Percentiles rank a stretch among this genome's conserved stretches.
Evolutionary conservation across 441 rosid genomes (phyloP).

Genomic region (Mallotus japonicus): DNA sequence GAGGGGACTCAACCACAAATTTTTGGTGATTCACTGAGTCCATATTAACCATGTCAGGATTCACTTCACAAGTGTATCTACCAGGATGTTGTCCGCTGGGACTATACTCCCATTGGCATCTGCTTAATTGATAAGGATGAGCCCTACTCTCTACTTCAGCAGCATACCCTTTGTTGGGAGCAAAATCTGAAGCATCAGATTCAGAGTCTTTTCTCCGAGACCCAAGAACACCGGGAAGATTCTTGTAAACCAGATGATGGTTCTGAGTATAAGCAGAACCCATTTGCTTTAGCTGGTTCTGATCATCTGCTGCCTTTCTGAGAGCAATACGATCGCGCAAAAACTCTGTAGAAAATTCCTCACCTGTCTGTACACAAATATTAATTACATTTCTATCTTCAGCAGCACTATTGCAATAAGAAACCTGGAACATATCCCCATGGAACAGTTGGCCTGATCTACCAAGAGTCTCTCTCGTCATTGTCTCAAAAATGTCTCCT

Average conservation of each 20-base stretch:
- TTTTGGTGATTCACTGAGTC: conserved; percentile 26
- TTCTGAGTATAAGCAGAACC: conserved; percentile 30
- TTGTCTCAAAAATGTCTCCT: conserved; percentile 25
- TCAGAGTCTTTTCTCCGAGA: conserved; percentile 39
- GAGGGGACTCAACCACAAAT: conserved; percentile 42
- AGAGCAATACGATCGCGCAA: conserved; percentile 62
- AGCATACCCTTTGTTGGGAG: conserved; percentile 40
- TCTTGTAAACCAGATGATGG: conserved; percentile 40
- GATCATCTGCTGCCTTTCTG: conserved; percentile 34
- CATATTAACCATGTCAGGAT: conserved; percentile 38
- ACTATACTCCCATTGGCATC: conserved; percentile 45
- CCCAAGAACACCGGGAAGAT: conserved; percentile 39
- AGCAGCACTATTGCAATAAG: conserved; percentile 20
- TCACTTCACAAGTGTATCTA: conserved; percentile 45
- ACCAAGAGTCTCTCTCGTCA: conserved; percentile 54
- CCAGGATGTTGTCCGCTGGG: conserved; percentile 51
- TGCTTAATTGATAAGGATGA: conserved; percentile 39
- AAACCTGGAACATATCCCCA: conserved; percentile 30
- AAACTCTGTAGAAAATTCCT: conserved; percentile 85
- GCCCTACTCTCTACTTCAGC: conserved; percentile 42
- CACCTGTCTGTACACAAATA: conserved; percentile 73
- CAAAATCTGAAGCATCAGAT: conserved; percentile 39
- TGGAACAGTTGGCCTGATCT: conserved; percentile 34
- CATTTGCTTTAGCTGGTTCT: conserved; percentile 18
- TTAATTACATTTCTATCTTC: conserved; percentile 31